phyloP scores from a whole-genome alignment of 148 eudicot species.

The Talinum fruticosum region DNA sequence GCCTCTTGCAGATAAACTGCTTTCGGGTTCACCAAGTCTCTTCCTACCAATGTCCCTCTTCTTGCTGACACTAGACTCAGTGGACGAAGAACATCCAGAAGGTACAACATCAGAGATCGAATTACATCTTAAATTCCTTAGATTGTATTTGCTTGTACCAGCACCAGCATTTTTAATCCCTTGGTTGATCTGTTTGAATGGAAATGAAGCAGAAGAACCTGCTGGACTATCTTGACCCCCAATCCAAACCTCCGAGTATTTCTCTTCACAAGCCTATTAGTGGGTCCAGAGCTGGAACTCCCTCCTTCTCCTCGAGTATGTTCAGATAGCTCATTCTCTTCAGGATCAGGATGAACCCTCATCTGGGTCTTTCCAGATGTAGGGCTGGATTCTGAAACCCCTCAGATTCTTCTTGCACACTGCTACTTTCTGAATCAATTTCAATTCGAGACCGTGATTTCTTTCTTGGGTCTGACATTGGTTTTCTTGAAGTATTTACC shows the following conservation, averaged over 20 bases:
- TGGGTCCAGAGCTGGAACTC: constrained; percentile 42
- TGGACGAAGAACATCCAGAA: constrained; percentile 51
- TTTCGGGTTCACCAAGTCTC: constrained; percentile 61
- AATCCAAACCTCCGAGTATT: constrained; percentile 39
- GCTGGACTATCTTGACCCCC: constrained; percentile 34
- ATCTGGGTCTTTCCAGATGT: constrained; percentile 27
- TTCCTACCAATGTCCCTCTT: constrained; percentile 52
- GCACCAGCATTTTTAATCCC: constrained; percentile 34
- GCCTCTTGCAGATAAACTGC: constrained; percentile 49
- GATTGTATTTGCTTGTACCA: constrained; percentile 37
- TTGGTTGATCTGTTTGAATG: constrained; percentile 28
- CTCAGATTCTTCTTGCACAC: constrained; percentile 42
- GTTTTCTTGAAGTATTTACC: constrained; percentile 31
- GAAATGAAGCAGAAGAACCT: constrained; percentile 36
- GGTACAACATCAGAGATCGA: constrained; percentile 49
- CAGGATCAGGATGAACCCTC: constrained; percentile 20
- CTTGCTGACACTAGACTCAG: constrained; percentile 37
- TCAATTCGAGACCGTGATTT: constrained; percentile 36
- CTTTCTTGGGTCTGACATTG: constrained; percentile 32
- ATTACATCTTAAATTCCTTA: constrained; percentile 56
- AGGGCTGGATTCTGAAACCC: constrained; percentile 30
- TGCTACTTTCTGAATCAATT: constrained; percentile 43
- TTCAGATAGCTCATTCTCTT: neutral
- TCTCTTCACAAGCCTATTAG: constrained; percentile 34
- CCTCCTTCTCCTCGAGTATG: constrained; percentile 30